Base-by-base conservation (phyloP, 306 rosid genomes). In the Pachyrhizus erosus region DNA sequence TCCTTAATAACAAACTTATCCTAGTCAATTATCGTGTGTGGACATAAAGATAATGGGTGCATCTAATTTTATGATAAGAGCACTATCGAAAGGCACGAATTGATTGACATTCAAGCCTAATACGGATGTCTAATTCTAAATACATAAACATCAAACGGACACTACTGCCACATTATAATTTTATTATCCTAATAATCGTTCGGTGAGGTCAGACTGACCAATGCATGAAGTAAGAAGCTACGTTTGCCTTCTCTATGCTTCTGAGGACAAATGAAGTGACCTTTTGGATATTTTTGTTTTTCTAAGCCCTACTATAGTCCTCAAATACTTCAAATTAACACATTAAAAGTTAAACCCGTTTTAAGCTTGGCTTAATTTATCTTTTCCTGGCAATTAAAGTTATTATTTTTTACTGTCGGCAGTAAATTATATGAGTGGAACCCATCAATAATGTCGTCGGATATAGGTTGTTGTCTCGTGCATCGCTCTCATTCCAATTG, bases 211-310 rank as follows among this genome's bases (percentile, higher is more conserved):
- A 75, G n/a, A 68, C 2, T 82, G 77, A 82, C 18, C 72, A 21
- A 20, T 42, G 86, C 77, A 34, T 82, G 86, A 82, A 20, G 82
- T 76, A 75, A 82, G 85, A 75, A 74, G 29, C 40, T 27, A 58
- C 23, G 0, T 18, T 62, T 61, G 15, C 69, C 31, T 40, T 68
- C 33, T 48, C 43, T 9, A 0, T 21, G 31, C 7, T 34, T 21
- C 55, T 6, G 79, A 21, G 18, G 29, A 12, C 18, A 10, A 11
- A 9, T 55, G 11, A 70, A 70, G 29, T 80, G 21, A 71, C 40
- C 40, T 18, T 62, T 77, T 43, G 10, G 9, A 17, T 34, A 2
- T 61, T 17, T 60, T 51, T 42, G 14, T 70, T n/a, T 72, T 33
- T 3, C 9, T 27, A 6, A 62, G 42, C 12, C 69, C 23, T 40